These are phyloP conservation scores for Ogataea neopini DNA, from an alignment of 805 yeast genomes.

Conservation along the genomic window DNA sequence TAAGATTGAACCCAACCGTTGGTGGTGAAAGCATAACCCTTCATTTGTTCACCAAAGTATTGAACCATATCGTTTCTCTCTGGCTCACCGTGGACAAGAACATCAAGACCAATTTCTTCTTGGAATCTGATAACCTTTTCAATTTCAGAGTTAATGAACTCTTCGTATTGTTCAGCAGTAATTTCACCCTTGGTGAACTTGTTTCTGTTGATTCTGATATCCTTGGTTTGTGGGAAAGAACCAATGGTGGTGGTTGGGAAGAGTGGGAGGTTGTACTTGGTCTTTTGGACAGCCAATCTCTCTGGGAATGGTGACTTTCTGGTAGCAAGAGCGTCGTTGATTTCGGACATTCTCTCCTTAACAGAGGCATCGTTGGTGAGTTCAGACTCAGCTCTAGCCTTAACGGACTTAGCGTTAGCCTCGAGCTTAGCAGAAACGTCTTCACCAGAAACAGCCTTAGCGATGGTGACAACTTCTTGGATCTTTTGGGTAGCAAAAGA, in stretches of 20 bases:
- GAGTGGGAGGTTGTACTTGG: conserved; percentile 86
- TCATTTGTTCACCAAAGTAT: conserved; percentile 98
- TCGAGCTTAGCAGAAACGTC: conserved; percentile 75
- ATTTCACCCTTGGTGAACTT: conserved; percentile 96
- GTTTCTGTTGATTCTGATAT: conserved; percentile 97
- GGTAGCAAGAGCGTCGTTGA: conserved; percentile 73
- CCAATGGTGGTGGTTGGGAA: conserved; percentile 99
- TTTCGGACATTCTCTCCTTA: conserved; percentile 78
- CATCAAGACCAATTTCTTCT: conserved; percentile 98
- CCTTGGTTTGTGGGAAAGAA: conserved; percentile 99
- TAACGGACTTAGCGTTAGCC: conserved; percentile 84
- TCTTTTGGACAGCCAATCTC: conserved; percentile 87
- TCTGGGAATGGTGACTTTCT: conserved; percentile 85
- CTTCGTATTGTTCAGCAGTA: conserved; percentile 91
- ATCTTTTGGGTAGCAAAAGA: conserved; percentile 97
- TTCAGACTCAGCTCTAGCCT: conserved; percentile 81
- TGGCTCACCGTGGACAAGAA: conserved; percentile 99
- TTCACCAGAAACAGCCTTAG: conserved; percentile 83
- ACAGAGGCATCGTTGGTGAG: conserved; percentile 92
- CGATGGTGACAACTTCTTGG: conserved; percentile 84
- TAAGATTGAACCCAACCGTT: conserved; percentile 99
- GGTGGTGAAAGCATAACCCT: conserved; percentile 97
- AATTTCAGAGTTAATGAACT: conserved; percentile 95
- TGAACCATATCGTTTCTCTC: conserved; percentile 99
- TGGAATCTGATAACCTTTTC: conserved; percentile 96